A percentile compares a stretch with the other conserved stretches of the same genome.
phyloP scores from a whole-genome alignment of 2,329 filamentous ascomycete genomes.

The Cercospora sp. region DNA sequence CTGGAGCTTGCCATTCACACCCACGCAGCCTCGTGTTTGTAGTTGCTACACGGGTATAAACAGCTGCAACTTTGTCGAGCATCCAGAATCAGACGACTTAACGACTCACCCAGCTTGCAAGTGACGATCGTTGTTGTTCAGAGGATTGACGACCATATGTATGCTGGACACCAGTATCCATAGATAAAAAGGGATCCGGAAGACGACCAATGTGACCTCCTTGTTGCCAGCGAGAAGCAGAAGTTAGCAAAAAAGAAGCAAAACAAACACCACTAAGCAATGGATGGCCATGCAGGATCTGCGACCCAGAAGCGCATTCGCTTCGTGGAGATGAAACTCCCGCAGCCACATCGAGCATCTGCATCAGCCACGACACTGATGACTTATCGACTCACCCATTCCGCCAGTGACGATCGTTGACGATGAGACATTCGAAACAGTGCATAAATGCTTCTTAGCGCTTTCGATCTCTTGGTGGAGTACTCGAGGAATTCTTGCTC shows the following conservation, averaged over 20 bases:
- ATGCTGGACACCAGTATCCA: too few species aligned
- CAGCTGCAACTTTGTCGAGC: background rate
- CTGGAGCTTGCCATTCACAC: too few species aligned
- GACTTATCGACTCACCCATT: background rate
- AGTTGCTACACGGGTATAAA: too few species aligned
- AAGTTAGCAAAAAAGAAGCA: background rate
- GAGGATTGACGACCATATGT: too few species aligned
- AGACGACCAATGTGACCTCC: too few species aligned
- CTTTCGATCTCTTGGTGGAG: background rate
- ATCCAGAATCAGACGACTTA: background rate
- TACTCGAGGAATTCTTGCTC: background rate
- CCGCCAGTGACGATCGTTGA: background rate
- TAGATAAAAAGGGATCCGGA: too few species aligned
- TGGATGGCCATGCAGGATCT: too few species aligned
- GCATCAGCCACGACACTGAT: background rate
- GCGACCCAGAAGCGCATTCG: background rate
- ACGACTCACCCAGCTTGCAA: background rate
- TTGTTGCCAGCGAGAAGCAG: too few species aligned
- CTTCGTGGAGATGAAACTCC: background rate
- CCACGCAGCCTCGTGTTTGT: too few species aligned
- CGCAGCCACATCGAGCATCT: background rate
- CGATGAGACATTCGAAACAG: background rate
- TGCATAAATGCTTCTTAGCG: background rate
- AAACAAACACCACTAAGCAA: background rate
- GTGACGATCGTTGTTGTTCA: background rate